Evolutionary conservation across 1,284 basidiomycete genomes (phyloP), one percentile per base, ranked within the genome.

Genomic region (Irpex sp.): DNA sequence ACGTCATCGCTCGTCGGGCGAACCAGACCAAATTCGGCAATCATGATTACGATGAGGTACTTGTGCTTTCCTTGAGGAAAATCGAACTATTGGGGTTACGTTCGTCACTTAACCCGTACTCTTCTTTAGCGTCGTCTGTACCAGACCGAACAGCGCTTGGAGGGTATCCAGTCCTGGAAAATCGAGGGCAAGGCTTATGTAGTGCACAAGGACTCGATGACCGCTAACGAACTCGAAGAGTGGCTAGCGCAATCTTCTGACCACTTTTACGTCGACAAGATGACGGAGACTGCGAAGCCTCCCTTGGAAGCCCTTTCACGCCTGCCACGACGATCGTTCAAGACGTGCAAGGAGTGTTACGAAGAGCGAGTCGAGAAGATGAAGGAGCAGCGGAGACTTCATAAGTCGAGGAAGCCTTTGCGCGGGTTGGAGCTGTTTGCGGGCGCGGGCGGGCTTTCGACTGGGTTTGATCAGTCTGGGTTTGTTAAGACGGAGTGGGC

Each of bases 381-480:
- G 4, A 57, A 71, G 16, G 67, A 72, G n/a, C 65, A 69, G 21
- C 65, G 74, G 21, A 56, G 66, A 8, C 71, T 80, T 9, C 65
- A 76, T 33, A 12, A 62, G 70, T 45, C 69, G 68, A 18, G 73
- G 80, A 60, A 74, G 5, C 80, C 78, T 45, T 71, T 89, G 36
- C 72, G 77, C 61, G 83, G 82, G 1, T 64, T 90, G 61, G 87
- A 90, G 66, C 72, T 90, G 4, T 90, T 88, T 68, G 78, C 81
- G 69, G 87, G 88, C 67, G 87, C 86, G 58, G 88, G 87, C 60
- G 88, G 88, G 4, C 76, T 90, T 9, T 86, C 87, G 6, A 80
- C 82, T 36, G 88, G 88, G 1, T 74, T 90, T 61, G 78, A 84
- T 56, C 65, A 82, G 61, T 83, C 84, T 12, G 78, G 80, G 0